Percentiles rank a stretch among this genome's conserved stretches.
Conservation (phyloP, 2,329 filamentous ascomycete genomes). For the Scedosporium boydii region DNA sequence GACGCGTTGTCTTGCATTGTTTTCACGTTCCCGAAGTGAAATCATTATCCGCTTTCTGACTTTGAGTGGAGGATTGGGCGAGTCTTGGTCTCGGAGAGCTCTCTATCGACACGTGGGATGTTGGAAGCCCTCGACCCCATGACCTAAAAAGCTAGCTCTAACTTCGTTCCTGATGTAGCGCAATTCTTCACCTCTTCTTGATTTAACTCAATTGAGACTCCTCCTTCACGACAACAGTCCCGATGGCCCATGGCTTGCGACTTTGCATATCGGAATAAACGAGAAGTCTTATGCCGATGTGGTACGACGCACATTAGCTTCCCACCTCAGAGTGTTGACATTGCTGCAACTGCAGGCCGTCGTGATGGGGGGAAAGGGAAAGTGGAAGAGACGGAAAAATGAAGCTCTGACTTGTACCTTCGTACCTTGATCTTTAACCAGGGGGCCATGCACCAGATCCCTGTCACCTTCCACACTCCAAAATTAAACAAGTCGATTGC, state of each 20-base stretch:
- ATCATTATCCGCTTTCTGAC: neutral
- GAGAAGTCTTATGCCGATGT: neutral
- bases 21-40: too few relatives aligned
- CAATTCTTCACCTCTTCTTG: neutral
- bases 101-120: neutral
- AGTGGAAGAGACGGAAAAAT: neutral
- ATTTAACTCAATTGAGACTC: neutral
- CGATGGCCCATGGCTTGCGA: neutral
- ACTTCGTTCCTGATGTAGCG: too few relatives aligned
- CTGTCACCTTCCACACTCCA: neutral
- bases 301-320: neutral
- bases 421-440: neutral
- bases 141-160: too few relatives aligned
- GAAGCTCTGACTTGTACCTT: neutral
- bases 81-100: neutral
- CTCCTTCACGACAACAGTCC: neutral
- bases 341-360: neutral
- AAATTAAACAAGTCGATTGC: neutral
- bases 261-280: slow-evolving; percentile 1
- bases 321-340: neutral
- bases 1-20: too few relatives aligned
- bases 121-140: neutral
- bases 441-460: neutral
- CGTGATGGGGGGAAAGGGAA: neutral
- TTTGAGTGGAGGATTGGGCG: neutral